These are phyloP conservation scores for Phialemoniopsis sp. DNA, from an alignment of 2,329 filamentous ascomycete species.

Conservation along the genomic window DNA sequence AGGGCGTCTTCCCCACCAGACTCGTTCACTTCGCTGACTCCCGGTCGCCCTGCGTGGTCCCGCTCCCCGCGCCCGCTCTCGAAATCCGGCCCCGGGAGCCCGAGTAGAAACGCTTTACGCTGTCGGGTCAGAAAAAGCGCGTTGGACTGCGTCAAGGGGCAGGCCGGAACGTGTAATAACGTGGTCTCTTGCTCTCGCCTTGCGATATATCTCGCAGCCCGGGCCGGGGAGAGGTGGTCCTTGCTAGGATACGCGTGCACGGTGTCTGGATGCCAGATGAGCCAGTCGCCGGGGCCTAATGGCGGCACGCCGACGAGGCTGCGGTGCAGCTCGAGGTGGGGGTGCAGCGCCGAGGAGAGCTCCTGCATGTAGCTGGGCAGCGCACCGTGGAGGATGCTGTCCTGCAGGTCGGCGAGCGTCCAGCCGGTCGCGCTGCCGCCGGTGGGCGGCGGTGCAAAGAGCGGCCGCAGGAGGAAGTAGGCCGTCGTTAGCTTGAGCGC, in stretches of 20 bases:
- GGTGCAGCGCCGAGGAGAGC: conserved; percentile 63
- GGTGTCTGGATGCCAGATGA: conserved; percentile 68
- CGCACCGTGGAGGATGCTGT: conserved; percentile 65
- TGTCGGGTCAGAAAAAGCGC: conserved; percentile 36
- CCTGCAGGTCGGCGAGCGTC: conserved; percentile 14
- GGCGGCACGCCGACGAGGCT: conserved; percentile 69
- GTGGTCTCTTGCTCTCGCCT: conserved; percentile 27
- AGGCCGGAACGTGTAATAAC: conserved; percentile 34
- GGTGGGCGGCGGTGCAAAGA: conserved; percentile 46
- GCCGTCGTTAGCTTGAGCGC: conserved; percentile 68
- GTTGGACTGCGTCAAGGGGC: conserved; percentile 35
- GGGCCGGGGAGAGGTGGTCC: too few species aligned
- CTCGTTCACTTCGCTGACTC: conserved; percentile 30
- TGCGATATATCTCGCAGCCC: too few species aligned
- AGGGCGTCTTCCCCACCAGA: conserved; percentile 33
- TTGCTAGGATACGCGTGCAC: conserved; percentile 48
- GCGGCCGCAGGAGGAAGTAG: conserved; percentile 74
- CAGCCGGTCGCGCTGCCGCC: conserved; percentile 19
- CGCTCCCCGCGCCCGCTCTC: conserved; percentile 26
- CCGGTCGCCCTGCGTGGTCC: conserved; percentile 25
- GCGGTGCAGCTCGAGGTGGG: conserved; percentile 62
- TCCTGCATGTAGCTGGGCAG: conserved; percentile 67
- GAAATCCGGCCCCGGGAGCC: conserved; percentile 36
- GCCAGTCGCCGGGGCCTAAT: conserved; percentile 71
- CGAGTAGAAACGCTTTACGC: conserved; percentile 34